Percentiles rank a stretch among this genome's conserved stretches.
These are phyloP conservation scores for Cladorrhinum sp. DNA, from an alignment of 2,329 filamentous ascomycete genomes.

Conservation along the genomic window DNA sequence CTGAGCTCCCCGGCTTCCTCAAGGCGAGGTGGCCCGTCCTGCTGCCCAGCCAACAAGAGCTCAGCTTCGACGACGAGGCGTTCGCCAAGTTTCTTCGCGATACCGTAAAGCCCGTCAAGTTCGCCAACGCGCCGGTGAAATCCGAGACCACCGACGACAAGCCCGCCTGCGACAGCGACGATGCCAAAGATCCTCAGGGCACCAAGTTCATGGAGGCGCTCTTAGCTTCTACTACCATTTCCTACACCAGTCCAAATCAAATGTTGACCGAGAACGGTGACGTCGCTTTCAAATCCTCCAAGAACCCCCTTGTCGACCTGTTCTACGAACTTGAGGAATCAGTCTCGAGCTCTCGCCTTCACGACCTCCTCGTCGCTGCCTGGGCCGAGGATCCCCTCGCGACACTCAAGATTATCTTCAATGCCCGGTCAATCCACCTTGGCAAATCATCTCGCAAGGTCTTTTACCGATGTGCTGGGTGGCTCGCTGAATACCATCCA, in stretches of 20 bases:
- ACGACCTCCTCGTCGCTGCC: constrained; percentile 42
- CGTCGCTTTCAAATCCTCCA: constrained; percentile 46
- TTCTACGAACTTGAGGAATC: constrained; percentile 50
- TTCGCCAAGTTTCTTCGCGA: constrained; percentile 33
- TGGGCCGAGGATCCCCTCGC: constrained; percentile 48
- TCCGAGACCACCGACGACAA: constrained; percentile 11
- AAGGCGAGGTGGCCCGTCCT: constrained; percentile 38
- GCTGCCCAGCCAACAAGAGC: constrained; percentile 37
- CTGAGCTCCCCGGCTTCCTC: constrained; percentile 38
- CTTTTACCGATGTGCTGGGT: constrained; percentile 54
- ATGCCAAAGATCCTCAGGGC: constrained; percentile 16
- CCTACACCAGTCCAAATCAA: constrained; percentile 25
- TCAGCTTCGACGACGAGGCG: constrained; percentile 32
- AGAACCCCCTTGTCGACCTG: constrained; percentile 48
- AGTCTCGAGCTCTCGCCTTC: constrained; percentile 36
- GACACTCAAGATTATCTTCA: constrained; percentile 59
- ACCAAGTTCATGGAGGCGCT: constrained; percentile 37
- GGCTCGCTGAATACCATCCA: constrained; percentile 54
- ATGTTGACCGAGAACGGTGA: constrained; percentile 53
- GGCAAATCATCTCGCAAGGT: constrained; percentile 51
- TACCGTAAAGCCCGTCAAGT: constrained; percentile 26
- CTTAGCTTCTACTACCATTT: constrained; percentile 22
- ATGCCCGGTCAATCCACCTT: constrained; percentile 57
- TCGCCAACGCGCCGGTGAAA: constrained; percentile 32
- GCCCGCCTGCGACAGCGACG: background rate